Evolutionary conservation across 768 basidiomycete species (phyloP).

Genomic region (Agaricus bisporus): DNA sequence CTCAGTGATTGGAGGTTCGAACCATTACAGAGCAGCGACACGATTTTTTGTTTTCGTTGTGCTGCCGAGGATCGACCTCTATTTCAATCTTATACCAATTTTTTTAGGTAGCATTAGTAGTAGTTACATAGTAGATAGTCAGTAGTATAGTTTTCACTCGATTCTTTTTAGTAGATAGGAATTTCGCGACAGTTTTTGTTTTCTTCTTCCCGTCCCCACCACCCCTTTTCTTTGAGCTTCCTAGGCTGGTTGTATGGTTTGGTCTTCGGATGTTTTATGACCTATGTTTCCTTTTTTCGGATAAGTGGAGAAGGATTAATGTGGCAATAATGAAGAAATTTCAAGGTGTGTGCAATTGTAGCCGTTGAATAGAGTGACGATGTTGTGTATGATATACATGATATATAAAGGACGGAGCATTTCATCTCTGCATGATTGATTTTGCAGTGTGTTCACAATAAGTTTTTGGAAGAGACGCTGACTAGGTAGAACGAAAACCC

Average conservation of each 20-base stretch:
- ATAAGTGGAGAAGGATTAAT: too few relatives aligned
- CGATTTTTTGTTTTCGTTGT: not conserved
- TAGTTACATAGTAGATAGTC: conserved; percentile 33
- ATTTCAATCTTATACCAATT: conserved; percentile 19
- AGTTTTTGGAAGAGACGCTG: too few relatives aligned
- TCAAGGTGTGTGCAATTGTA: too few relatives aligned
- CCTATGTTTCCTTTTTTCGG: too few relatives aligned
- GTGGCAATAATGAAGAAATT: not conserved
- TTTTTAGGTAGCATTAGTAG: conserved; percentile 50
- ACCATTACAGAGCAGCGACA: conserved; percentile 1
- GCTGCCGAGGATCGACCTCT: not conserved
- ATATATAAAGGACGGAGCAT: too few relatives aligned
- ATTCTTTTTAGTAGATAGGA: conserved; percentile 20
- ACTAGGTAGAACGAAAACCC: not conserved
- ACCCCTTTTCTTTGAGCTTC: not conserved
- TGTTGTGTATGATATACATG: too few relatives aligned
- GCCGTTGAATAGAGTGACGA: not conserved
- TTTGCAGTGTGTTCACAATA: too few relatives aligned
- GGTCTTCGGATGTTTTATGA: not conserved
- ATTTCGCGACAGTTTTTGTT: conserved; percentile 1
- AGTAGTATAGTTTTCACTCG: conserved; percentile 39
- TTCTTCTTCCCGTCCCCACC: not conserved
- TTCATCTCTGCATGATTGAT: too few relatives aligned
- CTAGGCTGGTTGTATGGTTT: not conserved
- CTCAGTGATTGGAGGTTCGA: not conserved